Evolutionary conservation across 108 stramenopile species (phyloP), one percentile per base, ranked within the genome.

Genomic region (Parietichytrium sp.): DNA sequence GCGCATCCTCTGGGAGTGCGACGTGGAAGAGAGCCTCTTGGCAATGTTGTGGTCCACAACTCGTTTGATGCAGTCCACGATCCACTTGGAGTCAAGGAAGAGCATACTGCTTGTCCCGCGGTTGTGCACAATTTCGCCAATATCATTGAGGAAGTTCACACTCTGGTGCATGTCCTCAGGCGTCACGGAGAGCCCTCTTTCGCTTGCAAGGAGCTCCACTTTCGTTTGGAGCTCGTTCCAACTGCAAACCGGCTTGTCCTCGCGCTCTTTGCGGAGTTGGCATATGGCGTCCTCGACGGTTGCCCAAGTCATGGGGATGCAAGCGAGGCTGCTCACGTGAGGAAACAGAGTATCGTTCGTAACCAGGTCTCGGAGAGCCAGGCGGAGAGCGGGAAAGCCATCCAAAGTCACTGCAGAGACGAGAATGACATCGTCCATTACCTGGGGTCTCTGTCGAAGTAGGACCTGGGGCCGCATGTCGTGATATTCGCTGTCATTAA

Each of bases 131-230:
- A 72, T 72, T 13, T 72, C 38, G 16, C 61, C 61, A 72, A 72
- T 72, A 25, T 72, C 61, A 10, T 72, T 72, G 13, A 72, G 61
- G 45, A 72, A 72, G n/a, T 72, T n/a, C 10, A 72, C 20, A 38
- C 61, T 45, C 2, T 72, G 61, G 10, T n/a, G 38, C 0, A 72
- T 38, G 42, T 72, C 61, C 6, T 1, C 61, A 25, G 61, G 45
- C 61, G 36, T 42, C 23, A 72, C 61, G 6, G 36, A 33, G 16
- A 72, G 13, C 13, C 61, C 61, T 6, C 36, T 10, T 42, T 36
- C 61, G 38, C 45, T 42, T 12, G 61, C 18, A 20, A 33, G 10
- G 10, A 42, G 38, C 23, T 33, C 61, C 6, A 72, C 61, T n/a
- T 33, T 42, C 1, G 3, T 27, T 38, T 72, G 38, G 61, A 72